Evolutionary conservation across 2,329 filamentous ascomycete genomes (phyloP).

Genomic region (Nemania serpens): DNA sequence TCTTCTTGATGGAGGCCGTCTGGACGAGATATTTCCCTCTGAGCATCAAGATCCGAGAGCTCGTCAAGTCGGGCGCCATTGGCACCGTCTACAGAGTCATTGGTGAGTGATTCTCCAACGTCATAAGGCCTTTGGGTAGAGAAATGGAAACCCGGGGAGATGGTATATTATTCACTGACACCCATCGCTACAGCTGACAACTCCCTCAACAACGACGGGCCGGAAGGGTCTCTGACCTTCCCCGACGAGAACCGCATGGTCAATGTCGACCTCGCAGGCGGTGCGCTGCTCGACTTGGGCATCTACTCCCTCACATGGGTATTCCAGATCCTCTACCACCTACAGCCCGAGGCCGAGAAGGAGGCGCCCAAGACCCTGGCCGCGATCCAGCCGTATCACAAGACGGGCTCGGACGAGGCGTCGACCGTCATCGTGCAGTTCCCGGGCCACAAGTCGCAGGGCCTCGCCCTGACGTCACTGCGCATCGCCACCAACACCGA

Average conservation of each 20-base stretch:
- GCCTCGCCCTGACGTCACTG: slow-evolving; percentile 70
- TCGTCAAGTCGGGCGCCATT: slow-evolving; percentile 60
- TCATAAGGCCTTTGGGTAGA: not conserved
- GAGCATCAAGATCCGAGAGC: slow-evolving; percentile 73
- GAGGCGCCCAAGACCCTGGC: slow-evolving; percentile 70
- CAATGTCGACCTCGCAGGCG: slow-evolving; percentile 81
- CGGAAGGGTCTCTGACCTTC: slow-evolving; percentile 62
- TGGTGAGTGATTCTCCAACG: slow-evolving; percentile 44
- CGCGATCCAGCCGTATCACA: slow-evolving; percentile 70
- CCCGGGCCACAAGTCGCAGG: slow-evolving; percentile 69
- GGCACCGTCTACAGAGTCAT: slow-evolving; percentile 65
- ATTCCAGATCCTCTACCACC: slow-evolving; percentile 86
- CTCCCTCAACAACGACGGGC: slow-evolving; percentile 62
- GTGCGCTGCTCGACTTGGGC: slow-evolving; percentile 81
- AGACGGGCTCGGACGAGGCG: slow-evolving; percentile 75
- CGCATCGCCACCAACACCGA: slow-evolving; percentile 67
- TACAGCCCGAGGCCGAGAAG: slow-evolving; percentile 69
- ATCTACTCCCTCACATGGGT: slow-evolving; percentile 91
- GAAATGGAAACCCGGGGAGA: not conserved
- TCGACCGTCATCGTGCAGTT: slow-evolving; percentile 81
- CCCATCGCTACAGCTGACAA: slow-evolving; percentile 54
- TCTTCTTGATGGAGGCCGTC: slow-evolving; percentile 85
- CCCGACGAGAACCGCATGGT: slow-evolving; percentile 74
- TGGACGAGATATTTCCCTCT: slow-evolving; percentile 91
- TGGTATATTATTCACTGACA: slow-evolving; percentile 8